phyloP scores from a whole-genome alignment of 2,329 filamentous ascomycete genomes.

The Colletotrichum sp. region DNA sequence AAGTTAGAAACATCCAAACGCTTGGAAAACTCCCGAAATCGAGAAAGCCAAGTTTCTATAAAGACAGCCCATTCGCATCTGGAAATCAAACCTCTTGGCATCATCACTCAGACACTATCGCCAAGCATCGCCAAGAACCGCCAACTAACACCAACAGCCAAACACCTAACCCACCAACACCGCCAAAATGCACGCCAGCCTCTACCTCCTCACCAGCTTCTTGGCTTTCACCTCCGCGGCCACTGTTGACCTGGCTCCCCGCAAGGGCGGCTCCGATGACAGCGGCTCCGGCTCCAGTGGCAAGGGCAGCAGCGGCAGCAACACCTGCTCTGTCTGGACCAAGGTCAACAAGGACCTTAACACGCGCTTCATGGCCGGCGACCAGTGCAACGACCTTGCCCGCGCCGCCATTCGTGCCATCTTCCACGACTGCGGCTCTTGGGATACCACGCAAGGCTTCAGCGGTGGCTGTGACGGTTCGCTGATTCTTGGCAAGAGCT shows the following conservation, averaged over 20 bases:
- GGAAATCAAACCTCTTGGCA: background rate
- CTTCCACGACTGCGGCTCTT: slow-evolving; percentile 52
- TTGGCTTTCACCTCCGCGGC: background rate
- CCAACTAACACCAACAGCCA: background rate
- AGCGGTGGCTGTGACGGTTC: slow-evolving; percentile 52
- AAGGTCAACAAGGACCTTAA: slow-evolving; percentile 42
- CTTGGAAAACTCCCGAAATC: background rate
- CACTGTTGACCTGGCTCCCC: background rate
- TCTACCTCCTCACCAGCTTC: background rate
- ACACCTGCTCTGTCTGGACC: slow-evolving; percentile 36
- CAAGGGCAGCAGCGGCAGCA: background rate
- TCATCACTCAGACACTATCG: background rate
- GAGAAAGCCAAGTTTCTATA: background rate
- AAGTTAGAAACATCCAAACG: background rate
- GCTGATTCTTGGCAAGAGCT: slow-evolving; percentile 37
- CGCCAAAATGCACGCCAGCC: background rate
- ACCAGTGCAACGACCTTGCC: slow-evolving; percentile 42
- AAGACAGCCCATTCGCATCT: background rate
- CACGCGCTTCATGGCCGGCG: slow-evolving; percentile 32
- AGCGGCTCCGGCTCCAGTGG: background rate
- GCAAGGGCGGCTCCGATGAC: background rate
- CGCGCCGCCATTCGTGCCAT: slow-evolving; percentile 50
- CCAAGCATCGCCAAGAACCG: background rate
- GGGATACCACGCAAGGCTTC: slow-evolving; percentile 36
- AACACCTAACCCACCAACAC: background rate